Evolutionary conservation across 2,329 filamentous ascomycete genomes (phyloP), one percentile per base, ranked within the genome.

Genomic region (Dactylellina leptospora): DNA sequence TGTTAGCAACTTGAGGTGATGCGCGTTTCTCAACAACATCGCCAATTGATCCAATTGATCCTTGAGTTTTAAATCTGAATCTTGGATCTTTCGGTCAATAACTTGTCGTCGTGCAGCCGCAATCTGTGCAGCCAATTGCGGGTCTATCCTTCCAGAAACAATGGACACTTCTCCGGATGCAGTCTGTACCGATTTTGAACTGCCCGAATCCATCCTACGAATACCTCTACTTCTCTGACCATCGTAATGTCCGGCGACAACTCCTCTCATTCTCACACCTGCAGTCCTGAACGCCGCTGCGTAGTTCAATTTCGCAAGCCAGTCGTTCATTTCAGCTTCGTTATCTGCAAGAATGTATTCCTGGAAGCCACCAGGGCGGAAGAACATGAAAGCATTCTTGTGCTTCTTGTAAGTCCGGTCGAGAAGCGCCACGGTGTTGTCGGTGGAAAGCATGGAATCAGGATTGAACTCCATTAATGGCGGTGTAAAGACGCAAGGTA

Each of bases 221-320:
- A 93, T 87, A 1, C 88, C 90, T 61, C 89, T 86, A 51, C 87
- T 85, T 61, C 85, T 85, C 78, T 96, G 92, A 1, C 90, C 91
- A 77, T 96, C 92, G 76, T 96, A 95, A 75, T 89, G 88, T 4
- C 89, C 90, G 10, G 91, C 92, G 56, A 95, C 85, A 63, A 96
- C 89, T 20, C 92, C 93, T 76, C 93, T 87, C 84, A 96, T 96
- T 44, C 92, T 87, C 4, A 97, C 92, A 10, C 93, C 93, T 4
- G 93, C 91, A 0, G 92, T 96, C 75, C 92, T 87, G 79, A 97
- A 97, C 0, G 95, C 91, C 6, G 95, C 93, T 30, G 93, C 93
- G 78, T 97, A 97, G 79, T 99, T 99, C 71, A 99, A 85, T 77
- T 96, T 95, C 5, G 90, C 91, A 25, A 99, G 83, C 95, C 95